Percentiles rank a stretch among this genome's conserved stretches.
Conservation (phyloP, 371 early-diverging fungal species). For the Phascolomyces articulosus region DNA sequence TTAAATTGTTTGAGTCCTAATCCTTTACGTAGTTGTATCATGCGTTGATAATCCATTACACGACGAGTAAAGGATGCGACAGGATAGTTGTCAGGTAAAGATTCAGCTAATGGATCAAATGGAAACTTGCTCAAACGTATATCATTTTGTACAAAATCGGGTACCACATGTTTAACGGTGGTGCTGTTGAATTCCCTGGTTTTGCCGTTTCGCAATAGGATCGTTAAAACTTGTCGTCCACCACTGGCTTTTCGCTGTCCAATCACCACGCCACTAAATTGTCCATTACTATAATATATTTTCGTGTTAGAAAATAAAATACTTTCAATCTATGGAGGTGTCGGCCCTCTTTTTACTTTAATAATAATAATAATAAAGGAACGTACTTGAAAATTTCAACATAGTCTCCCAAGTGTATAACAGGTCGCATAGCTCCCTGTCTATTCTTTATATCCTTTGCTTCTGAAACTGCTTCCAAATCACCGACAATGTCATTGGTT, state of each 20-base stretch:
- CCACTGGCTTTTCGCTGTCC: constrained; percentile 41
- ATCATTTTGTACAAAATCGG: background rate
- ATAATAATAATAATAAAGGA: too few species aligned
- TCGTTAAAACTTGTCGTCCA: constrained; percentile 44
- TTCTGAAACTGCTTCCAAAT: background rate
- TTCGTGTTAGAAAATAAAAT: background rate
- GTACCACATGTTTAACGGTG: background rate
- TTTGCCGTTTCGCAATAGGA: constrained; percentile 43
- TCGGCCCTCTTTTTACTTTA: too few species aligned
- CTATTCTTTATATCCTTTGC: background rate
- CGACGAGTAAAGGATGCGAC: constrained; percentile 23
- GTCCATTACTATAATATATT: constrained; percentile 36
- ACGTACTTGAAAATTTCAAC: constrained; percentile 57
- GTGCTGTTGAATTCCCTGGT: constrained; percentile 31
- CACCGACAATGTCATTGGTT: background rate
- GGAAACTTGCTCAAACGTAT: background rate
- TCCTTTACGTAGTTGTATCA: constrained; percentile 11
- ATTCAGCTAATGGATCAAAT: constrained; percentile 7
- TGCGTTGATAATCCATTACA: constrained; percentile 32
- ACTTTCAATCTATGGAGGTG: too few species aligned
- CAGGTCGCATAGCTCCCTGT: background rate
- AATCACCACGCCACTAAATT: constrained; percentile 51
- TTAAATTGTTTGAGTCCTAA: constrained; percentile 14
- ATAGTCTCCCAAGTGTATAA: constrained; percentile 53
- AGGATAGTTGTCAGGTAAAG: constrained; percentile 14